Base-by-base conservation (phyloP, 257 asterid genomes). In the Solanum stenotomum region DNA sequence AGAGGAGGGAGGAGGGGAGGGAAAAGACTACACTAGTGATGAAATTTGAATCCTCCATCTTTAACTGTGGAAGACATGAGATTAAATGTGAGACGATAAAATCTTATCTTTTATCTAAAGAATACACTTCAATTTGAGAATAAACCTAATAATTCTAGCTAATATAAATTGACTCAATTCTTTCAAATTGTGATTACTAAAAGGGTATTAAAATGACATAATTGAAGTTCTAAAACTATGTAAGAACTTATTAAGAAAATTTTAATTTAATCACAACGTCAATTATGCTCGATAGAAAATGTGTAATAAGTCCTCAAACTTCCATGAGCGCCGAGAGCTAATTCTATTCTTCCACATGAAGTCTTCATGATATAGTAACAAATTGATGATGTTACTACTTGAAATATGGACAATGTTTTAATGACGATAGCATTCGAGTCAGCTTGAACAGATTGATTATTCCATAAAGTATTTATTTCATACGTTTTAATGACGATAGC, bases 351-450 rank as follows among this genome's bases (percentile, higher is more conserved):
- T 78, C 59, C 84, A 6, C 23, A 22, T 11, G 25, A 77, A 77
- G 59, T 23, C 7, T 76, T 76, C 83, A n/a, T 10, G 72, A 65
- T 65, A 65, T 22, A 61, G 70, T 61, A 70, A 6, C 23, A 29
- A 70, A 70, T 44, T 44, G n/a, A 0, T 70, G 6, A 70, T 70
- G 12, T 68, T 27, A 68, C 75, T 8, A 8, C 3, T 70, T 70
- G 0, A 22, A 71, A 71, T 71, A 33, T 72, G 8, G 5, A 33
- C 4, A 6, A 33, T 18, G 3, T 4, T 3, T 15, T 0, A 8
- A 8, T 3, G 6, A 31, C 0, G 1, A 7, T 18, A 6, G 1
- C 23, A 0, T 74, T 22, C 0, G 22, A 74, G 1, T 11, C 18
- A 20, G 1, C 18, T 75, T 75, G 1, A 2, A 11, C 65, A 56